Evolutionary conservation across 129 eudicot species (phyloP), one percentile per base, ranked within the genome.

Genomic region (Ambrosia trifida): DNA sequence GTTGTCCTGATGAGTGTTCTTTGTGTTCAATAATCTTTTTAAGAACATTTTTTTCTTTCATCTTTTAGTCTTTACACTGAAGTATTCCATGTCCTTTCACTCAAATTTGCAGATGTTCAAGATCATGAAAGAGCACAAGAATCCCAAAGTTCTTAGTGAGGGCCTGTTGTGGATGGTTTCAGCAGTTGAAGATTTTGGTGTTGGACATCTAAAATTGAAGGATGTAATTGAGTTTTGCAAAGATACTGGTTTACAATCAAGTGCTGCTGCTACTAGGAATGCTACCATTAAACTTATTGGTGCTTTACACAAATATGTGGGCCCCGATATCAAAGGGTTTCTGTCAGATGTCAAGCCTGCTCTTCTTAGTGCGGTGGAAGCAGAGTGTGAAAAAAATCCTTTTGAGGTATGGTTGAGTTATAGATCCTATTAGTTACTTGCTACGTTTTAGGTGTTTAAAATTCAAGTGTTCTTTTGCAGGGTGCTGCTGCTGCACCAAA

Each of bases 181-280:
- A 4, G 97, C 99, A 19, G 81, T 95, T 65, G 99, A 90, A 7
- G 99, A 95, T 73, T 95, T 95, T 72, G 99, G 99, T 58, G 80
- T 87, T 59, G 74, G 91, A 64, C 86, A 73, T 80, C 56, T 95
- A 69, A 95, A 95, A 82, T 66, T 95, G 58, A 95, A 95, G 96
- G 99, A 95, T 75, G 74, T 95, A 71, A 90, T 95, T 79, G 99
- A 95, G 80, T 95, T 95, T 79, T 90, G 99, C 91, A 95, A 95
- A 85, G 99, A 95, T 64, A 81, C 85, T 47, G 99, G 99, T 53
- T 75, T 95, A 76, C 99, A 90, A 66, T 95, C 99, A 49, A 95
- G 99, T 83, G 96, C 97, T 64, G 95, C 99, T 72, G 99, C 99
- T 60, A 95, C 99, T 35, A 86, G 99, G 81, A 95, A 95, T 86